phyloP scores from a whole-genome alignment of 176 grass and related monocot genomes.

The Saccharum officinarum region DNA sequence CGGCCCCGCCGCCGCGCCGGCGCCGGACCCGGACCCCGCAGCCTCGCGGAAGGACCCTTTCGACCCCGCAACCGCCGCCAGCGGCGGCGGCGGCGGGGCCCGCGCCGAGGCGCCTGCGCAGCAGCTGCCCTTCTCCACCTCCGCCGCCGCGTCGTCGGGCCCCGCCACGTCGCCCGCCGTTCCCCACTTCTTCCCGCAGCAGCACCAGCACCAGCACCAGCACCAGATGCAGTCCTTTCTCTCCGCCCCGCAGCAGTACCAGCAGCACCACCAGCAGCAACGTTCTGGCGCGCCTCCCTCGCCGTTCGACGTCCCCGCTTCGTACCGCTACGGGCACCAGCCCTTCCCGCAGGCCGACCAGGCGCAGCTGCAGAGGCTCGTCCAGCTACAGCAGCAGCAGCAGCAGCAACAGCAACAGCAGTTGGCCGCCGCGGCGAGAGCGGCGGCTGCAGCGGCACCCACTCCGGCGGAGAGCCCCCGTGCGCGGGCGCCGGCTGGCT shows the following conservation, averaged over 20 bases:
- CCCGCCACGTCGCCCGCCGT: conserved; percentile 15
- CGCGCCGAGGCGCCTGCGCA: background rate
- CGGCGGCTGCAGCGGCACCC: conserved; percentile 14
- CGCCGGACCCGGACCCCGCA: background rate
- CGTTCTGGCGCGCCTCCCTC: conserved; percentile 1
- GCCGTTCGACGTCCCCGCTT: conserved; percentile 22
- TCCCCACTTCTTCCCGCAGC: conserved; percentile 43
- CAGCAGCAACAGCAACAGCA: conserved; percentile 18
- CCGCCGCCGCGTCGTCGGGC: conserved; percentile 13
- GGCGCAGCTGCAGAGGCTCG: conserved; percentile 53
- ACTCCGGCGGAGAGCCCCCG: conserved; percentile 43
- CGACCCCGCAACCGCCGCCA: conserved; percentile 13
- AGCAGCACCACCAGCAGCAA: conserved; percentile 30
- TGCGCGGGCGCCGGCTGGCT: conserved; percentile 11
- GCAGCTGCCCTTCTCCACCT: background rate
- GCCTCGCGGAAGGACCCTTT: conserved; percentile 41
- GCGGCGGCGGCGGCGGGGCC: background rate
- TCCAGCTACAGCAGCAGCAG: conserved; percentile 41
- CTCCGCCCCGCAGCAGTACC: conserved; percentile 54
- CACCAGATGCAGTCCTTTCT: conserved; percentile 38
- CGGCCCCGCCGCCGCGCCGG: background rate
- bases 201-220: conserved; percentile 54
- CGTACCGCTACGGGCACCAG: conserved; percentile 38
- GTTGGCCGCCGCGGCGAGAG: conserved; percentile 3
- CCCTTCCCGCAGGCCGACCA: conserved; percentile 23